Evolutionary conservation across 139 green algal genomes (phyloP).

Genomic region (Protoeuglena noctilucae): DNA sequence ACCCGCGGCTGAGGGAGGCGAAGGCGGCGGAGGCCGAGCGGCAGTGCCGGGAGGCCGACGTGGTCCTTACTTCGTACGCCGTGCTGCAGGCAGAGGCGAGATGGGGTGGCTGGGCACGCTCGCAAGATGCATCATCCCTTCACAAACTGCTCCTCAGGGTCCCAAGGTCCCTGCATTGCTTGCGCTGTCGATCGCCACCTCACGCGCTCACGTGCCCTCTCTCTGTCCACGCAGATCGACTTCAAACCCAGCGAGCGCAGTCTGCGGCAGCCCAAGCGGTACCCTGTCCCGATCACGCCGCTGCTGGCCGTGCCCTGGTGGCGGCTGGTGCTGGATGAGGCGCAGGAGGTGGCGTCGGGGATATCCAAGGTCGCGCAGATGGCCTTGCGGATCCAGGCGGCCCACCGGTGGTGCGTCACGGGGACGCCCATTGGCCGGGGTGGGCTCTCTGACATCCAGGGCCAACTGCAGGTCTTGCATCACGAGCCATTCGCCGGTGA

Average conservation of each 20-base stretch:
- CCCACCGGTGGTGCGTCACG: conserved; percentile 48
- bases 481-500: conserved; percentile 22
- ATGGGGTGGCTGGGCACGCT: no score
- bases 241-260: neutral
- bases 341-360: conserved; percentile 37
- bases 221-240: neutral
- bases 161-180: no score
- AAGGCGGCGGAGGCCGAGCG: conserved; percentile 20
- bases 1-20: no score
- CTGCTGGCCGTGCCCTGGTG: conserved; percentile 44
- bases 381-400: conserved; percentile 20
- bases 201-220: no score
- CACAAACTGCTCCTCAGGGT: no score
- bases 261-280: conserved; percentile 39
- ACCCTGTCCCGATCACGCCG: conserved; percentile 28
- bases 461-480: conserved; percentile 30
- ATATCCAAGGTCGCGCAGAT: conserved; percentile 18
- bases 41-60: conserved; percentile 23
- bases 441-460: conserved; percentile 1
- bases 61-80: conserved; percentile 46
- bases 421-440: neutral
- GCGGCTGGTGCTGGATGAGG: conserved; percentile 52
- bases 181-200: no score
- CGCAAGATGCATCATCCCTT: no score
- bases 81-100: conserved; percentile 25